These are phyloP conservation scores for Clavispora vitiphila DNA, from an alignment of 805 yeast genomes.

Conservation along the genomic window DNA sequence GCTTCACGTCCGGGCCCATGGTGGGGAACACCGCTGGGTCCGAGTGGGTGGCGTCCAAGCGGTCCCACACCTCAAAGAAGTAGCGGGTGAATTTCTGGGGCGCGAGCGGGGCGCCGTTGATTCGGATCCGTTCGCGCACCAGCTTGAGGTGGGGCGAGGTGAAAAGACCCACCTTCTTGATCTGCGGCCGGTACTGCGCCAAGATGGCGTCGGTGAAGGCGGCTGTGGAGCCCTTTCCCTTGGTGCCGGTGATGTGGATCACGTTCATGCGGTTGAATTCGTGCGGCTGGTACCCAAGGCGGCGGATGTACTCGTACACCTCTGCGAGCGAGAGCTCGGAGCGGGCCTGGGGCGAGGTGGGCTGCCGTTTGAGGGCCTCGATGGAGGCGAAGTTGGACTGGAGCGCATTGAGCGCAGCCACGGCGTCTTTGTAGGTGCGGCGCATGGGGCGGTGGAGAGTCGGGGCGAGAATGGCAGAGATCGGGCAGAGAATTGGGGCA, in stretches of 20 bases:
- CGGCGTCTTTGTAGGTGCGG: conserved; percentile 59
- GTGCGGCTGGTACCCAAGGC: conserved; percentile 41
- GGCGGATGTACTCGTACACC: conserved; percentile 48
- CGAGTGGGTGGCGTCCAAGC: conserved; percentile 54
- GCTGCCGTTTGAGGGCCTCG: conserved; percentile 73
- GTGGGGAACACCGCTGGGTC: conserved; percentile 56
- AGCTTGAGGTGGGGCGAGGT: conserved; percentile 94
- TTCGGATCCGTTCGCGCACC: conserved; percentile 86
- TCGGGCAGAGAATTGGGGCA: no score
- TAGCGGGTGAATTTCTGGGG: conserved; percentile 77
- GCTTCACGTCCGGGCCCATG: conserved; percentile 69
- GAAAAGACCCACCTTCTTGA: conserved; percentile 78
- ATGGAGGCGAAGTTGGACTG: conserved; percentile 91
- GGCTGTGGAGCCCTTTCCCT: conserved; percentile 97
- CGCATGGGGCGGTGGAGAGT: no score
- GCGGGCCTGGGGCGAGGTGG: conserved; percentile 45
- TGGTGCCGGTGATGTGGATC: conserved; percentile 94
- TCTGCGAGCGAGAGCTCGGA: conserved; percentile 73
- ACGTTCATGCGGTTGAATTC: conserved; percentile 74
- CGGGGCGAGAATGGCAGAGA: no score
- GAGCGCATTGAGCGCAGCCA: conserved; percentile 73
- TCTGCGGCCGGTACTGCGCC: conserved; percentile 46
- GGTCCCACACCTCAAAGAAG: conserved; percentile 93
- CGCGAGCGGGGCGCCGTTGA: conserved; percentile 79
- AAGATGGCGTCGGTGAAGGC: conserved; percentile 86